Evolutionary conservation across 495 filamentous ascomycete species (phyloP), one percentile per base, ranked within the genome.

Genomic region (Penicillium canescens): DNA sequence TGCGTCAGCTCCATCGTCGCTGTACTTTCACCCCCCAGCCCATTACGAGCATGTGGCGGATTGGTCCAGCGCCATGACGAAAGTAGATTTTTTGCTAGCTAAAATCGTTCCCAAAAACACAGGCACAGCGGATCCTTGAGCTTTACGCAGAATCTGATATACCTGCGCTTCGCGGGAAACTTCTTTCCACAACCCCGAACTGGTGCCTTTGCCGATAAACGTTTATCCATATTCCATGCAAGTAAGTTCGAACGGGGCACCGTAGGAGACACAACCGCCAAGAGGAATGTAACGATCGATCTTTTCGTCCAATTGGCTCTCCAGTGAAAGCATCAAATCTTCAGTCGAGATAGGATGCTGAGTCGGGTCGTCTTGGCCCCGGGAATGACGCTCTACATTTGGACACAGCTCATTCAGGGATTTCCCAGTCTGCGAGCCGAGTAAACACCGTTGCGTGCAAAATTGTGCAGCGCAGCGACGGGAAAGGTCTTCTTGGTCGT

Each of bases 41-140:
- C 42, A 82, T 68, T 2, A 82, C 59, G 13, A 78, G 59, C 53
- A 81, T 73, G 57, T 80, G 61, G 41, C 76, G 59, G 54, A 80
- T 75, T 50, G 61, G 43, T 36, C 78, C 63, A 42, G 62, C 59
- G 39, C 65, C 47, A 51, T 76, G 61, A 48, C 71, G 70, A 46
- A 69, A 70, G 40, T 72, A 75, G 13, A 70, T 63, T 34, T 46
- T n/a, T n/a, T n/a, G n/a, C n/a, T n/a, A n/a, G n/a, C n/a, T n/a
- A n/a, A n/a, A n/a, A n/a, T n/a, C n/a, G n/a, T n/a, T n/a, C n/a
- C n/a, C n/a, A n/a, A n/a, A n/a, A n/a, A n/a, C n/a, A n/a, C n/a
- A n/a, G n/a, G n/a, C n/a, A n/a, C n/a, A n/a, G n/a, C n/a, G n/a
- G n/a, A n/a, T n/a, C n/a, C n/a, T n/a, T n/a, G n/a, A n/a, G n/a